Base-by-base conservation (phyloP, 2,329 filamentous ascomycete genomes). In the Colletotrichum tofieldiae region DNA sequence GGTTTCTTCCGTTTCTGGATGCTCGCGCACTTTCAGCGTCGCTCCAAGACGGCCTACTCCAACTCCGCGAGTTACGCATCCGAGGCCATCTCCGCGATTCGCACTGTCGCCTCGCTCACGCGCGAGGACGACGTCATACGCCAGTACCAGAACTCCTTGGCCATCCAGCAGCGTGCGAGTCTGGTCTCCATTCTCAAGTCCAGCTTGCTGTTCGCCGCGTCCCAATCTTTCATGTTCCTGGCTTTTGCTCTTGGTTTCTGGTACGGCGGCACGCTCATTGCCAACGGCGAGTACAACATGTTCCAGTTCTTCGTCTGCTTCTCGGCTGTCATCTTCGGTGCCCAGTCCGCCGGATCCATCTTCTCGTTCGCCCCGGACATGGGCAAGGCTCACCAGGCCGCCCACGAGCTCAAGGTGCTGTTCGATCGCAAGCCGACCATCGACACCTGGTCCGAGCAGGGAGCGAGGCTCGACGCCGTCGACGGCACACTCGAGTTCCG, bases 251-350 rank as follows among this genome's bases (percentile, higher is more conserved):
- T 98, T 5, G 94, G 93, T 2, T 98, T 98, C 86, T 98, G 94
- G 94, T 98, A 96, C 77, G 95, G 95, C 73, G 94, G 94, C 37
- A 93, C 88, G 0, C 85, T 96, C 41, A 92, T 98, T 65, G 91
- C 88, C 29, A 88, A 88, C 68, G 78, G 83, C 59, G 93, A 97
- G 79, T 96, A 96, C 81, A 81, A 83, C 75, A 87, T 94, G 77
- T 96, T 96, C 81, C 93, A 95, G 76, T 98, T 98, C 87, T 98
- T 98, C 84, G 87, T 98, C 58, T 95, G 94, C 78, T 98, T 98
- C 83, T 91, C 92, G 73, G 89, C 94, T 56, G 90, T 98, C 77
- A 93, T 98, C 77, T 98, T 97, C 78, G 94, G 95, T 66, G 93
- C 95, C 0, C 96, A 98, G 81, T 96, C 95, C 5, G 96, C 96